phyloP scores from a whole-genome alignment of 2,329 filamentous ascomycete species.

The Neofusicoccum sp. region DNA sequence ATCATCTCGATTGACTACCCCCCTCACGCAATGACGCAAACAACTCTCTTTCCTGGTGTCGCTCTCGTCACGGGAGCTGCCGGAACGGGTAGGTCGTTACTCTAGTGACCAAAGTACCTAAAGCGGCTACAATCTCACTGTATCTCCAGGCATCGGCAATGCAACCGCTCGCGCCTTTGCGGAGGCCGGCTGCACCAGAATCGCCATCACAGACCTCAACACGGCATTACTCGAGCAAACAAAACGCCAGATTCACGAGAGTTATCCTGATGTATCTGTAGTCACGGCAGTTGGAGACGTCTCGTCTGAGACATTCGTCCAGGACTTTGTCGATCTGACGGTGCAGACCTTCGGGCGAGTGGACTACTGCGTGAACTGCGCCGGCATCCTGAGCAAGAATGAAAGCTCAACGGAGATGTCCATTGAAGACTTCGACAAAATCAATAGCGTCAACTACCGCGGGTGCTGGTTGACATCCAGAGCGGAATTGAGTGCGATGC shows the following conservation, averaged over 20 bases:
- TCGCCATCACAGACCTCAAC: conserved; percentile 60
- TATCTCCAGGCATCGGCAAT: conserved; percentile 55
- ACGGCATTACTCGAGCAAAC: conserved; percentile 43
- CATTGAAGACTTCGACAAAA: conserved; percentile 53
- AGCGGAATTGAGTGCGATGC: conserved; percentile 55
- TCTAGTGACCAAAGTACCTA: background rate
- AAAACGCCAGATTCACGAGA: conserved; percentile 34
- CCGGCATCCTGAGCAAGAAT: conserved; percentile 52
- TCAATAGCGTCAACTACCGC: conserved; percentile 60
- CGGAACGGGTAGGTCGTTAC: conserved; percentile 32
- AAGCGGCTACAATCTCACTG: background rate
- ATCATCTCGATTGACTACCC: background rate
- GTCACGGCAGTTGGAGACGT: conserved; percentile 49
- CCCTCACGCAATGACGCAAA: background rate
- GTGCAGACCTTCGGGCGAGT: conserved; percentile 48
- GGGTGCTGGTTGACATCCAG: conserved; percentile 61
- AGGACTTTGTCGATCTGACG: conserved; percentile 39
- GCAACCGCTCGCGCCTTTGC: conserved; percentile 57
- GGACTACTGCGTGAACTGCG: conserved; percentile 61
- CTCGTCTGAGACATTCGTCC: conserved; percentile 50
- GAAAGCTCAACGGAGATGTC: conserved; percentile 52
- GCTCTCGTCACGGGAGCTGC: conserved; percentile 39
- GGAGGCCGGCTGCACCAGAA: conserved; percentile 51
- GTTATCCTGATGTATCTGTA: conserved; percentile 41
- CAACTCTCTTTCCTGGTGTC: conserved; percentile 30